A percentile compares a stretch with the other conserved stretches of the same genome.
Evolutionary conservation across 129 eudicot species (phyloP).

Genomic region (Centella asiatica): DNA sequence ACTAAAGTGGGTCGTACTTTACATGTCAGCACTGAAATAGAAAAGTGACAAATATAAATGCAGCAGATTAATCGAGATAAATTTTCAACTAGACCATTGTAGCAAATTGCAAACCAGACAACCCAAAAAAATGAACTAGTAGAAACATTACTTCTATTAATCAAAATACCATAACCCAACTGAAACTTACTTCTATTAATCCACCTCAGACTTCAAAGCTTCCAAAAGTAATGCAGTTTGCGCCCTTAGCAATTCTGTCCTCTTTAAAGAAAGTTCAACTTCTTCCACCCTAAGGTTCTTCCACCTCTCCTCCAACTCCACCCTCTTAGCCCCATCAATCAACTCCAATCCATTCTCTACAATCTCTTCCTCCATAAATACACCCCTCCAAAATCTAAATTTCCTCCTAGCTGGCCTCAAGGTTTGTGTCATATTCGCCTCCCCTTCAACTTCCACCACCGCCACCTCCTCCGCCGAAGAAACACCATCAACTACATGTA

Average conservation of each 20-base stretch:
- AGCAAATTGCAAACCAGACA: no score
- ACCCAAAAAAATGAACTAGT: no score
- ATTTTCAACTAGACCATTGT: no score
- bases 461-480: constrained; percentile 6
- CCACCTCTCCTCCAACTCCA: constrained; percentile 41
- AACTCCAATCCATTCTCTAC: constrained; percentile 31
- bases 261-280: constrained; percentile 20
- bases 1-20: neutral
- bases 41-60: no score
- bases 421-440: neutral
- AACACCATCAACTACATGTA: constrained; percentile 12
- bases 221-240: constrained; percentile 28
- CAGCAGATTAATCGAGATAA: no score
- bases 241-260: constrained; percentile 31
- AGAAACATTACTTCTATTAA: neutral
- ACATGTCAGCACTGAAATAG: neutral
- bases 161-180: neutral
- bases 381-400: constrained; percentile 5
- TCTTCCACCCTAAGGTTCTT: constrained; percentile 33
- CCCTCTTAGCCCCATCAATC: constrained; percentile 24
- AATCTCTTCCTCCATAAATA: constrained; percentile 21
- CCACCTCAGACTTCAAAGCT: constrained; percentile 26
- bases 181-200: constrained; percentile 25
- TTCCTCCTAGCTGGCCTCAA: neutral
- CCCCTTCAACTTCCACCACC: constrained; percentile 16